phyloP scores from a whole-genome alignment of 148 eudicot species.

The Amaranthus cruentus region DNA sequence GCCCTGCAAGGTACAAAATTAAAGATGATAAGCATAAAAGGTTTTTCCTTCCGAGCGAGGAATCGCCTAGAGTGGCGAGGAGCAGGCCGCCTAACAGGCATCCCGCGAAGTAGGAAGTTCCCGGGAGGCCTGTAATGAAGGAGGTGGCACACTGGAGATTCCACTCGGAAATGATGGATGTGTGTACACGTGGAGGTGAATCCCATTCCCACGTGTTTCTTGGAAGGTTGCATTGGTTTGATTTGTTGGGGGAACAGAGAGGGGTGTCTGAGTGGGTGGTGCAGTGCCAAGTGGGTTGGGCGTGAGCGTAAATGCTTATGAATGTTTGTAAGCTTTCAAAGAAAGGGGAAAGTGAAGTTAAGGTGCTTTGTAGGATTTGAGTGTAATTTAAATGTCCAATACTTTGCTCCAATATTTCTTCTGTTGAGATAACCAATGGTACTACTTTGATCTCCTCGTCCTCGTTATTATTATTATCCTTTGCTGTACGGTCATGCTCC shows the following conservation, averaged over 20 bases:
- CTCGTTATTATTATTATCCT: background rate
- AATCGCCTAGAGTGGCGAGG: constrained; percentile 15
- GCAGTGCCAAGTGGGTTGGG: constrained; percentile 12
- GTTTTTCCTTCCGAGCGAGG: constrained; percentile 19
- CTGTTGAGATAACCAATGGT: background rate
- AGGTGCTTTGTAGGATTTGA: background rate
- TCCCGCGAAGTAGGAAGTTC: constrained; percentile 16
- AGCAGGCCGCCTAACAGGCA: constrained; percentile 17
- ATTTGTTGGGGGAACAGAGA: background rate
- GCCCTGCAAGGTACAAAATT: background rate
- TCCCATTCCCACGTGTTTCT: constrained; percentile 19
- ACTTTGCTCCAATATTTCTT: constrained; percentile 5
- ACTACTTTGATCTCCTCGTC: background rate
- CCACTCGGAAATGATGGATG: constrained; percentile 23
- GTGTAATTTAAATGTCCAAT: background rate
- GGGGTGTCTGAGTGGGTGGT: background rate
- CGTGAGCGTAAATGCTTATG: constrained; percentile 10
- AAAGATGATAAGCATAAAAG: constrained; percentile 1
- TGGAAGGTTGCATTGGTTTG: constrained; percentile 15
- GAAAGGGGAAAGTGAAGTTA: background rate
- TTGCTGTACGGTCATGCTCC: background rate
- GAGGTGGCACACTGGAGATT: constrained; percentile 18
- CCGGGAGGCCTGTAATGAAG: constrained; percentile 1
- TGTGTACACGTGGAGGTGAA: background rate
- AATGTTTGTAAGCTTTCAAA: constrained; percentile 3